Evolutionary conservation across 306 rosid species (phyloP), one percentile per base, ranked within the genome.

Genomic region (Prunus mongolica): DNA sequence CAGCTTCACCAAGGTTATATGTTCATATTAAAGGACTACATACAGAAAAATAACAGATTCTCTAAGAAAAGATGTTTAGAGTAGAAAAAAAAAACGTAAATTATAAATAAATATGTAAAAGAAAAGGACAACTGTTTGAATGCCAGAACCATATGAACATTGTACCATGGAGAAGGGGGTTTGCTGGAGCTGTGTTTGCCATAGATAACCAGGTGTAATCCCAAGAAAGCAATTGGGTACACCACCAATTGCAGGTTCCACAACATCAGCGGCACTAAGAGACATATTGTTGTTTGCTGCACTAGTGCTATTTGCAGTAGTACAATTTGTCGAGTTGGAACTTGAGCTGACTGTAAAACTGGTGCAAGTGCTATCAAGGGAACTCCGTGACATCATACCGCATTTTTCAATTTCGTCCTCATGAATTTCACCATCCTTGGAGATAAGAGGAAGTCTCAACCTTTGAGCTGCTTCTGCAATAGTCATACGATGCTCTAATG

Each of bases 381-480:
- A 96, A 73, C 88, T 87, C 75, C 86, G 90, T 28, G 96, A 89
- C 72, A 82, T 66, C 73, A 83, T 80, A 74, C 93, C 90, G 80
- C 88, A 69, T 68, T 87, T 92, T 81, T 95, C 96, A 76, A 95
- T 95, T 63, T 92, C 97, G 44, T 95, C 97, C 81, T 87, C 91
- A 2, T 84, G 90, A 76, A 92, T 79, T 84, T 92, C 97, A 67
- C 96, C 99, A 73, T 92, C 97, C 86, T 92, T 95, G 66, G 99
- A 87, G 64, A 92, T 85, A 65, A 90, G 90, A 82, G 97, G 99
- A 65, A 95, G 87, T 79, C 97, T 92, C 85, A 89, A 86, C 83
- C 91, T 86, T 74, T 95, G 99, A 81, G 93, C 91, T 25, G 99
- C 97, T 87, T 95, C 97, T 44, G 97, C 97, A 45, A 88, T 82